Evolutionary conservation across 257 asterid genomes (phyloP).

Genomic region (Eustoma russellianum): DNA sequence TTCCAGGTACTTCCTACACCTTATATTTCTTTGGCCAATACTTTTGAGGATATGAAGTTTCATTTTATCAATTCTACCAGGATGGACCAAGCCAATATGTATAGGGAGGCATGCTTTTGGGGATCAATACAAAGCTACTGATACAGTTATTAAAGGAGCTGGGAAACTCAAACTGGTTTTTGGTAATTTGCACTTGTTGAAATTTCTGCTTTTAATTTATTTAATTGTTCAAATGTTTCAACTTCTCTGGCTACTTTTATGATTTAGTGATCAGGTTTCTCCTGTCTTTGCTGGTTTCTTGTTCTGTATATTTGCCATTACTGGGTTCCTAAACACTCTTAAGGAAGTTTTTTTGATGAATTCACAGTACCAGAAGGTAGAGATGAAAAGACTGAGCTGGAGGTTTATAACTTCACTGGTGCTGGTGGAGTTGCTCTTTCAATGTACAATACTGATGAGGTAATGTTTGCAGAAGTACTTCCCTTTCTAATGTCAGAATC

Average conservation of each 20-base stretch:
- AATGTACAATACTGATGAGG: slow-evolving; percentile 99
- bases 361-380: slow-evolving; percentile 81
- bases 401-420: slow-evolving; percentile 84
- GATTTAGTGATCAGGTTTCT: background rate
- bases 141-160: slow-evolving; percentile 78
- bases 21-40: no score
- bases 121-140: slow-evolving; percentile 94
- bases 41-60: no score
- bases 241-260: background rate
- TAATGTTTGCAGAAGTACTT: slow-evolving; percentile 20
- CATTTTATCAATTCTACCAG: slow-evolving; percentile 23
- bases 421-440: slow-evolving; percentile 93
- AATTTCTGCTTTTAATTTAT: slow-evolving; percentile 1
- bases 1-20: slow-evolving; percentile 46
- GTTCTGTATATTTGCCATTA: background rate
- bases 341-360: background rate
- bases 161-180: slow-evolving; percentile 91
- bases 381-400: slow-evolving; percentile 54
- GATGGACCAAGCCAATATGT: slow-evolving; percentile 95
- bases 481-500: background rate
- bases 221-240: background rate
- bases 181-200: slow-evolving; percentile 31
- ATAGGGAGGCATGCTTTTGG: slow-evolving; percentile 98
- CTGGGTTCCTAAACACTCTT: no score
- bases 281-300: background rate